Percentiles rank a stretch among this genome's conserved stretches.
Evolutionary conservation across 1,284 basidiomycete species (phyloP).

Genomic region (Lignosus rhinocerotis): DNA sequence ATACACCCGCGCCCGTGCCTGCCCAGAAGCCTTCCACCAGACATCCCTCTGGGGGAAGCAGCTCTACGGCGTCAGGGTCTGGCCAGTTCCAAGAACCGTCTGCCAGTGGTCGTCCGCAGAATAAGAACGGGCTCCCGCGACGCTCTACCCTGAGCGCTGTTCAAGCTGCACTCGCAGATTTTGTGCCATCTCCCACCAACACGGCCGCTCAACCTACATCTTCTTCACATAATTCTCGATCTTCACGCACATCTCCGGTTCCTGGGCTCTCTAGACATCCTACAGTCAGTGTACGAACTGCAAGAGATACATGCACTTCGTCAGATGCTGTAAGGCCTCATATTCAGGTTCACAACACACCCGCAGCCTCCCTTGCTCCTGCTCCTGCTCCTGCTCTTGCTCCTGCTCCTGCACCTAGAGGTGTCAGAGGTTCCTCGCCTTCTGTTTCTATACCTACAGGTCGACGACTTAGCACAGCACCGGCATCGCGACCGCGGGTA

Average conservation of each 20-base stretch:
- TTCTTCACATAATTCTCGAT: not conserved
- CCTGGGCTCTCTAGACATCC: not conserved
- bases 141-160: conserved; percentile 7
- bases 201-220: not conserved
- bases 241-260: not conserved
- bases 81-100: not conserved
- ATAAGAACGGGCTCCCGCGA: not conserved
- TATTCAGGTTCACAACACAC: not conserved
- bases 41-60: not conserved
- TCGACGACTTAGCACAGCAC: conserved; percentile 1
- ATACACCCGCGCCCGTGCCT: not conserved
- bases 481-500: not conserved
- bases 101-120: not conserved
- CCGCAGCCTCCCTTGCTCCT: not conserved
- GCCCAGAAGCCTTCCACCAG: not conserved
- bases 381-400: not conserved
- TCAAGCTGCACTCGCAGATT: conserved; percentile 14
- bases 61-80: not conserved
- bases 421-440: not conserved
- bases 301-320: not conserved
- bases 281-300: not conserved
- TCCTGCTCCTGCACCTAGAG: not conserved
- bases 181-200: conserved; percentile 2
- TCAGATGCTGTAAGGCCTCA: not conserved
- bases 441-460: not conserved